Evolutionary conservation across 1,139 yeast species (phyloP), one percentile per base, ranked within the genome.

Genomic region (Pichia sp.): DNA sequence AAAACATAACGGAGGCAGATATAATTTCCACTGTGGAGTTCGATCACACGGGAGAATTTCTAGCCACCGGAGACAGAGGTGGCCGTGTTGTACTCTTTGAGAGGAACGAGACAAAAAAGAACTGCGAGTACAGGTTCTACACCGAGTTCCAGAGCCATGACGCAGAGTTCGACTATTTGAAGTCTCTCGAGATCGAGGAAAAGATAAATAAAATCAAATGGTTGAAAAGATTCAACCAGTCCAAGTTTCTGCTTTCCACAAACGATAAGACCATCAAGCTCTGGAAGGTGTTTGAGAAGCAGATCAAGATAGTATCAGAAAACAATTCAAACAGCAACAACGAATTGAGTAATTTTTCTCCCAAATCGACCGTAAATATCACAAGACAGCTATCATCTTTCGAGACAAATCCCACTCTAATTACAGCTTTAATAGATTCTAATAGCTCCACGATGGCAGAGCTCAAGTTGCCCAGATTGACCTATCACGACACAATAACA

Each of bases 131-230:
- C 72, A 83, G 89, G 65, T 95, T 95, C 71, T 86, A 88, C 67
- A 93, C 99, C 25, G 99, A 95, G 70, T 95, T 95, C 69, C 99
- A 95, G 74, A 83, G 93, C 66, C 99, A 95, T 71, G 99, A 95
- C 69, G 97, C 99, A 9, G 99, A 95, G 70, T 95, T 95, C 66
- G 99, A 93, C 72, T 95, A 95, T 71, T 76, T 95, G 62, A 95
- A 95, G 72, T 87, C 96, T 36, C 76, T 95, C 61, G 99, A 95
- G 71, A 95, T 95, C 65, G 99, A 95, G 72, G 99, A 95, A 71
- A 93, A 93, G 70, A 95, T 95, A 69, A 95, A 95, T 74, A 93
- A 93, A 72, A 91, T 95, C 68, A 90, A 90, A 72, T 95, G 99
- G 99, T 80, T 96, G 66, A 83, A 81, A 64, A 83, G 95, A 58